These are phyloP conservation scores for Hypoxylon lenormandii DNA, from an alignment of 495 filamentous ascomycete species.

Conservation along the genomic window DNA sequence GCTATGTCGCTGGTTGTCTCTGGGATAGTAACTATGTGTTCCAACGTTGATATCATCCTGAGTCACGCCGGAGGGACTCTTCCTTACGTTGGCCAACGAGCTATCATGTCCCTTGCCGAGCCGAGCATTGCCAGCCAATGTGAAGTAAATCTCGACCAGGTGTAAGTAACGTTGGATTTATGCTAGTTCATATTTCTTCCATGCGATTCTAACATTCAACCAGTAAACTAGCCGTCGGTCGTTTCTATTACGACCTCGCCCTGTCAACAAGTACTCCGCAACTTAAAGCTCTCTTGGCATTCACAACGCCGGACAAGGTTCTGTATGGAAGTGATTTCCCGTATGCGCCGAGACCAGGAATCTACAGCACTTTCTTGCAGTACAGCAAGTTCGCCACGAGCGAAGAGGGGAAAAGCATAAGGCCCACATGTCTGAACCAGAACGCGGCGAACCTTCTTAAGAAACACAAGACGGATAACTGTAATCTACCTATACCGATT, in stretches of 20 bases:
- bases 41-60: neutral
- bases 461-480: neutral
- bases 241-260: constrained; percentile 3
- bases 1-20: neutral
- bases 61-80: constrained; percentile 1
- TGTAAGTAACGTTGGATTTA: neutral
- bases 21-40: neutral
- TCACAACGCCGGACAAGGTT: neutral
- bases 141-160: neutral
- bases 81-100: neutral
- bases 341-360: neutral
- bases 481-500: neutral
- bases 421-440: neutral
- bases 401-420: neutral
- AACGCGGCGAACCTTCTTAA: neutral
- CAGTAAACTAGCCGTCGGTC: neutral
- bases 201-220: too few relatives aligned
- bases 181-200: too few relatives aligned
- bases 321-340: neutral
- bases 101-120: neutral
- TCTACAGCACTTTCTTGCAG: neutral
- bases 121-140: neutral
- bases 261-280: neutral
- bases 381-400: neutral
- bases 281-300: neutral